Conservation (phyloP, 164 flowering plant genomes). For the Protea cynaroides region DNA sequence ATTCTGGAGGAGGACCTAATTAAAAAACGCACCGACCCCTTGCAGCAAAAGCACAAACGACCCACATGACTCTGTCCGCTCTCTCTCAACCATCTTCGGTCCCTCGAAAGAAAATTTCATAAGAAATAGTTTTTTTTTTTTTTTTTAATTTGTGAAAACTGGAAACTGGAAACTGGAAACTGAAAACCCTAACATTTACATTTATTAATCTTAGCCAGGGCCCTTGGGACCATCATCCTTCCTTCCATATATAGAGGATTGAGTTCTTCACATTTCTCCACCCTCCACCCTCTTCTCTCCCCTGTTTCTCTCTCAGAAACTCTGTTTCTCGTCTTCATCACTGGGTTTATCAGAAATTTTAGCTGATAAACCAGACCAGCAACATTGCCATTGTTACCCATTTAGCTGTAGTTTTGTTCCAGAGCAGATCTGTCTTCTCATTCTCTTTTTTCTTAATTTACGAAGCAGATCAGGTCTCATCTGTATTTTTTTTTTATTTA, state of each 20-base stretch:
- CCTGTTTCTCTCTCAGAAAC: neutral
- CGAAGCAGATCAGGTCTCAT: slow-evolving; percentile 4
- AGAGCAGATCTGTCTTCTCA: slow-evolving; percentile 18
- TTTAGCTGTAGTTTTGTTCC: neutral
- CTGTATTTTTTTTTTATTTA: slow-evolving; percentile 3
- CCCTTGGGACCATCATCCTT: too few relatives aligned
- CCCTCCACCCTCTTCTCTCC: slow-evolving; percentile 14
- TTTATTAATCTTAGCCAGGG: slow-evolving; percentile 25
- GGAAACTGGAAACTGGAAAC: too few relatives aligned
- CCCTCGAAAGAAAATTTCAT: neutral
- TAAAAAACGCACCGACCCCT: slow-evolving; percentile 36
- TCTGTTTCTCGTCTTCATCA: neutral
- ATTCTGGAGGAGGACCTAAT: slow-evolving; percentile 4
- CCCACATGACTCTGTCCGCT: slow-evolving; percentile 47
- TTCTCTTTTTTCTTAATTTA: neutral
- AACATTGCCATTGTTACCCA: slow-evolving; percentile 28
- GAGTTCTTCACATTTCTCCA: slow-evolving; percentile 20
- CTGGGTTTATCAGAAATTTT: slow-evolving; percentile 46
- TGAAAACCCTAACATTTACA: slow-evolving; percentile 3
- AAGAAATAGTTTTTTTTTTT: neutral
- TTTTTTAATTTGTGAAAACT: too few relatives aligned
- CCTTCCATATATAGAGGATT: slow-evolving; percentile 30
- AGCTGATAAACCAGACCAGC: slow-evolving; percentile 40
- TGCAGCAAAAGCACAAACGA: slow-evolving; percentile 21
- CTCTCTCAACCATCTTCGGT: slow-evolving; percentile 27